Conservation (phyloP, 192 early-diverging fungal species). For the Piromyces sp. region DNA sequence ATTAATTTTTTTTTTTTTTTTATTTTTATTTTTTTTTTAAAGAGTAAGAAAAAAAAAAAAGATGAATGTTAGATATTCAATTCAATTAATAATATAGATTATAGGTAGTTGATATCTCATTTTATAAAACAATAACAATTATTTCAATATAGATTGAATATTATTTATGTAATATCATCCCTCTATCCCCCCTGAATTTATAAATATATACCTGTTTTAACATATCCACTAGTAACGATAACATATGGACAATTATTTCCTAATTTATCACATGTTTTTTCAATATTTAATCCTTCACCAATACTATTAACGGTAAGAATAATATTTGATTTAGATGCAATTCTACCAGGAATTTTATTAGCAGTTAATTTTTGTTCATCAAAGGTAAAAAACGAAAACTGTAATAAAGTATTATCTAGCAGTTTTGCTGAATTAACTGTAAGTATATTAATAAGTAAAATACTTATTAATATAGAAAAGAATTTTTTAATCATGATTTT, state of each 20-base stretch:
- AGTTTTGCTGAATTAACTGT: not conserved
- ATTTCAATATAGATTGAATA: too few relatives aligned
- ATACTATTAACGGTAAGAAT: not conserved
- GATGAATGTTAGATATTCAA: too few relatives aligned
- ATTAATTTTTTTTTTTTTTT: too few relatives aligned
- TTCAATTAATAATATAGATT: too few relatives aligned
- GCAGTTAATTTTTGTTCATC: not conserved
- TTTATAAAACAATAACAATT: too few relatives aligned
- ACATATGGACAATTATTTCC: not conserved
- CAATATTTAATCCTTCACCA: not conserved
- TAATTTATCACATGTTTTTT: not conserved
- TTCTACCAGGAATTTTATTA: not conserved
- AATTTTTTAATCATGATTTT: not conserved
- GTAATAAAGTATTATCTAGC: not conserved
- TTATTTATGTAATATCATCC: too few relatives aligned
- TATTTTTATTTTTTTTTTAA: too few relatives aligned
- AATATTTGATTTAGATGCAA: not conserved
- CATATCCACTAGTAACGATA: not conserved
- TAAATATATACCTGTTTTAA: not conserved
- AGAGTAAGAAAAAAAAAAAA: too few relatives aligned
- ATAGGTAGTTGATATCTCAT: too few relatives aligned
- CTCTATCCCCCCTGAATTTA: too few relatives aligned
- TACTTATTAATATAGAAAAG: not conserved
- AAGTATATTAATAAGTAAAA: not conserved
- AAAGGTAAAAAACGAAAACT: not conserved